A percentile compares a stretch with the other conserved stretches of the same genome.
These are phyloP conservation scores for Plenodomus biglobosus DNA, from an alignment of 2,329 filamentous ascomycete genomes.

Conservation along the genomic window DNA sequence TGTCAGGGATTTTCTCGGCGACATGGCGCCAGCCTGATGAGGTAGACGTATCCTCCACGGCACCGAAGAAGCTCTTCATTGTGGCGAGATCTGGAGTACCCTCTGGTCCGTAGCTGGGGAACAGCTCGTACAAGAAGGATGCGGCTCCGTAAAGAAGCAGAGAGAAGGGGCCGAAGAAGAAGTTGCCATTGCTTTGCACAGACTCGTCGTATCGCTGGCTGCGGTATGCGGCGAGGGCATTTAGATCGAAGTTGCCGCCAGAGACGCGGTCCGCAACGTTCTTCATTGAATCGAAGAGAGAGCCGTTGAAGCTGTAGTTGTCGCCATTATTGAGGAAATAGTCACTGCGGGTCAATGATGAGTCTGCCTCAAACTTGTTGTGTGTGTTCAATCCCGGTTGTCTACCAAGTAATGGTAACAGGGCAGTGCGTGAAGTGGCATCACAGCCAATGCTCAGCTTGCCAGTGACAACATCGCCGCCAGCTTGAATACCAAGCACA, in stretches of 20 bases:
- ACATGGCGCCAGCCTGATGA: slow-evolving; percentile 42
- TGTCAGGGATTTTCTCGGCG: slow-evolving; percentile 46
- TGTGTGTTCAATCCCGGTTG: slow-evolving; percentile 50
- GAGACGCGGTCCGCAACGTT: slow-evolving; percentile 28
- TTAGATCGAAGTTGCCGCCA: slow-evolving; percentile 42
- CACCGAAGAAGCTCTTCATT: slow-evolving; percentile 44
- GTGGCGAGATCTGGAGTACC: slow-evolving; percentile 21
- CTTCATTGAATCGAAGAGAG: slow-evolving; percentile 46
- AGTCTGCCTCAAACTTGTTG: slow-evolving; percentile 49
- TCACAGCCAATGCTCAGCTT: slow-evolving; percentile 52
- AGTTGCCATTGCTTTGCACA: slow-evolving; percentile 43
- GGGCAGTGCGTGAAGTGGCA: slow-evolving; percentile 47
- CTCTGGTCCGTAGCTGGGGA: slow-evolving; percentile 35
- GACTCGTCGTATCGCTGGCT: slow-evolving; percentile 46
- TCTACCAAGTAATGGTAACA: slow-evolving; percentile 30
- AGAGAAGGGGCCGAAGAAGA: slow-evolving; percentile 48
- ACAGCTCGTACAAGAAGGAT: slow-evolving; percentile 49
- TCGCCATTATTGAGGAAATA: slow-evolving; percentile 43
- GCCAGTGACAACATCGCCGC: slow-evolving; percentile 47
- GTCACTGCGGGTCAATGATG: slow-evolving; percentile 48
- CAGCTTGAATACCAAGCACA: slow-evolving; percentile 43
- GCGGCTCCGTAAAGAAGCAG: slow-evolving; percentile 48
- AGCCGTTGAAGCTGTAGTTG: slow-evolving; percentile 46
- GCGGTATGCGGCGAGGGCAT: slow-evolving; percentile 44
- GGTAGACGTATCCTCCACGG: slow-evolving; percentile 39